Evolutionary conservation across 495 filamentous ascomycete genomes (phyloP), one percentile per base, ranked within the genome.

Genomic region (Bombardia bombarda): DNA sequence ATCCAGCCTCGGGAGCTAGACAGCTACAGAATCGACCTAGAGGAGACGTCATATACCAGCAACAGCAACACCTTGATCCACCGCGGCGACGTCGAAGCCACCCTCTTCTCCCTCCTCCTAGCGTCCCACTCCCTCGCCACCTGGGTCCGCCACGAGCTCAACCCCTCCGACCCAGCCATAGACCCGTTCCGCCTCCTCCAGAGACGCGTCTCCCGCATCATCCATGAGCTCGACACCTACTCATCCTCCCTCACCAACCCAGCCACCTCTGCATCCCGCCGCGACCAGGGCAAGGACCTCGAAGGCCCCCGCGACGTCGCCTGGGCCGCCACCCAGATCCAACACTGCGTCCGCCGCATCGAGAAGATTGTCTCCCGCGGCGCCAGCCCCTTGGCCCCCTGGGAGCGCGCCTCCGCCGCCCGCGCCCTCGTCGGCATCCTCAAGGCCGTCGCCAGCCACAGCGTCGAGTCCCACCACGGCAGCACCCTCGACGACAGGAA

Each of bases 51-150:
- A n/a, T n/a, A n/a, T n/a, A n/a, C n/a, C n/a, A 62, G 60, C 38
- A 38, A 47, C 45, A 47, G 50, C 28, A 47, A 35, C n/a, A 32
- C 28, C 28, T 49, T 50, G 12, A 55, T 63, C 21, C 50, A 43
- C 39, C 61, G 61, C 32, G 65, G 68, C 26, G 69, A 73, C 23
- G 54, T 69, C 6, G 68, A 66, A 36, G 56, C 58, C 32, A 71
- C 68, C n/a, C 43, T 73, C 24, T 65, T 69, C 50, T 68, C 67
- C 45, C 64, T 73, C 42, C 50, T 73, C 14, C 55, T 73, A 8
- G 51, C 57, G 31, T 71, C 68, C 34, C 56, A 69, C 53, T 61
- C 65, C 10, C 60, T 73, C 37, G 61, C 70, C 39, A 51, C 61
- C 21, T 67, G 60, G 50, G 57, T 71, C 38, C 62, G 64, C 14